Evolutionary conservation across 2,329 filamentous ascomycete species (phyloP), one percentile per base, ranked within the genome.

Genomic region (Fusarium sp.): DNA sequence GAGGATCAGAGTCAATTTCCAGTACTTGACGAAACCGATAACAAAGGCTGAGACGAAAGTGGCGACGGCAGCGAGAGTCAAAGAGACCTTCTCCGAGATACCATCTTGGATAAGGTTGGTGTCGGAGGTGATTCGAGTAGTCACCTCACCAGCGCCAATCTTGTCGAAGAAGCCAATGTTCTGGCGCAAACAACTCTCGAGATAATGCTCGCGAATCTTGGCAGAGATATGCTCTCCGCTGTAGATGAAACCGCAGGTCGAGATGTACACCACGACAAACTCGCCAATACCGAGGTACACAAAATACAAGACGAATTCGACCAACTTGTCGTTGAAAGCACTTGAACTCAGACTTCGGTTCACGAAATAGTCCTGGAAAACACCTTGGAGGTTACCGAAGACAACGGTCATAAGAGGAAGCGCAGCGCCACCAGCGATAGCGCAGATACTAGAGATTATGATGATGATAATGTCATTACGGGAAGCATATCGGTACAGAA

Each of bases 141-240:
- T 97, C 65, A 98, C 93, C 80, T 98, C 96, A 62, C 95, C 94
- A 34, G 94, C 92, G 53, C 94, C 95, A 16, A 97, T 86, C 76
- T 96, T 96, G 79, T 98, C 96, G 80, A 97, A 97, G 79, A 93
- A 97, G 46, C 89, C 94, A 78, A 97, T 95, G 78, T 97, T 97
- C 78, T 97, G 94, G 65, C 89, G 89, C 83, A 97, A 83, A 76
- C 94, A 94, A 67, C 92, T 93, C 73, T 90, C 87, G 9, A 99
- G 87, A 74, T 98, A 98, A 72, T 93, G 87, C 77, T 93, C 88
- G 62, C 94, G 89, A 73, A 94, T 92, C 81, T 93, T 93, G 67
- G 88, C 88, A 61, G 90, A 90, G 76, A 94, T 89, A 75, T 93
- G 90, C 78, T 95, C 92, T 59, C 92, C 93, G 1, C 89, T 90